Conservation (phyloP, 768 basidiomycete species). For the Zangia roseola region DNA sequence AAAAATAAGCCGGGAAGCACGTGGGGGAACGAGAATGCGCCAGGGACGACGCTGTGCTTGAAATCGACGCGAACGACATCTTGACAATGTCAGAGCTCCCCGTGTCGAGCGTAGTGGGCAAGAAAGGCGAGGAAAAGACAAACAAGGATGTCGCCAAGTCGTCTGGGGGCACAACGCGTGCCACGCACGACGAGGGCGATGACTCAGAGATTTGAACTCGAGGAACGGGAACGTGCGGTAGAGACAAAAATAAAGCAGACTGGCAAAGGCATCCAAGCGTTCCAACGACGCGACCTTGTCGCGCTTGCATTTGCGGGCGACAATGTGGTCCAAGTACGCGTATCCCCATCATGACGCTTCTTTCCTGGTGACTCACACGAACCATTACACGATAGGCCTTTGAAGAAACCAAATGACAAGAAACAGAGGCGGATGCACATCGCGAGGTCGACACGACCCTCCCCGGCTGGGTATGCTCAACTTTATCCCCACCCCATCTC, state of each 20-base stretch:
- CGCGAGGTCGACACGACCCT: conserved; percentile 85
- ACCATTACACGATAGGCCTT: conserved; percentile 77
- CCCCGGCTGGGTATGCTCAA: conserved; percentile 82
- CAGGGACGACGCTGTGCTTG: conserved; percentile 74
- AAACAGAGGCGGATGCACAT: conserved; percentile 87
- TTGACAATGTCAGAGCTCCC: conserved; percentile 17
- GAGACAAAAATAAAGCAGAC: conserved; percentile 47
- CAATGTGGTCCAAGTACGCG: conserved; percentile 83
- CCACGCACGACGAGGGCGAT: conserved; percentile 12
- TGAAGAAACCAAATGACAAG: conserved; percentile 74
- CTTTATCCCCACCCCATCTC: background rate
- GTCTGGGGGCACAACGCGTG: conserved; percentile 6
- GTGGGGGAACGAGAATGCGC: conserved; percentile 57
- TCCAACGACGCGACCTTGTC: conserved; percentile 90
- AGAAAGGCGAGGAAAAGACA: conserved; percentile 20
- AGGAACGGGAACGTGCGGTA: conserved; percentile 59
- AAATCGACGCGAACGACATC: conserved; percentile 50
- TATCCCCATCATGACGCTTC: no score
- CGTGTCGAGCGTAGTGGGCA: background rate
- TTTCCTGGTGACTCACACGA: background rate
- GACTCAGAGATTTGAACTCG: conserved; percentile 60
- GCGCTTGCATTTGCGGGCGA: conserved; percentile 96
- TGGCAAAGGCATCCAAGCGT: conserved; percentile 52
- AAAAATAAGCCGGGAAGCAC: conserved; percentile 59
- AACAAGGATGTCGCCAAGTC: background rate